A percentile compares a stretch with the other conserved stretches of the same genome.
Evolutionary conservation across 805 yeast genomes (phyloP).

Genomic region (Suhomyces sp.): DNA sequence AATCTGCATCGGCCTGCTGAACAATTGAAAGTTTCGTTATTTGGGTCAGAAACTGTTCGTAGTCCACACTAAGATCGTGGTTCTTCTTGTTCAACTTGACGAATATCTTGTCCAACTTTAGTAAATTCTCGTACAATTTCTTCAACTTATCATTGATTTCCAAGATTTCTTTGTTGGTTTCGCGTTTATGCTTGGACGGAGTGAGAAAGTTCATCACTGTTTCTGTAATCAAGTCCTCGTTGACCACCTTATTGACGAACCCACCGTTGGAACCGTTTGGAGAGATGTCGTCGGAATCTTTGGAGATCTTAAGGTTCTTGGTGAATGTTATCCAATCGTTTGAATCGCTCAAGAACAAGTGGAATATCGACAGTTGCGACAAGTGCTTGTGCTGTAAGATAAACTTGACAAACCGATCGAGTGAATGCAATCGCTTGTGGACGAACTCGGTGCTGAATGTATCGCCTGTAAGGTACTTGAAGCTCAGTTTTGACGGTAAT

Average conservation of each 20-base stretch:
- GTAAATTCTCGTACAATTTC: constrained; percentile 78
- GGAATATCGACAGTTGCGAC: constrained; percentile 65
- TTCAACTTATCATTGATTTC: constrained; percentile 75
- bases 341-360: constrained; percentile 64
- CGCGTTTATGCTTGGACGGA: constrained; percentile 60
- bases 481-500: constrained; percentile 84
- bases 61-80: constrained; percentile 69
- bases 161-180: constrained; percentile 62
- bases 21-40: constrained; percentile 62
- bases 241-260: constrained; percentile 40
- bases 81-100: constrained; percentile 69
- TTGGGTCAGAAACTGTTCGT: constrained; percentile 66
- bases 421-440: constrained; percentile 72
- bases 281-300: constrained; percentile 11
- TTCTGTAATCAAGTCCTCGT: constrained; percentile 82
- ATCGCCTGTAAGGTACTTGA: constrained; percentile 92
- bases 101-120: constrained; percentile 75
- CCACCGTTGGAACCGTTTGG: constrained; percentile 4
- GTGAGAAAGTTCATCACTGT: constrained; percentile 92
- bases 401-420: constrained; percentile 71
- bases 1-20: constrained; percentile 29
- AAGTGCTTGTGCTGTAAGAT: constrained; percentile 72
- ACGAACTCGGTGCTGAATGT: constrained; percentile 86
- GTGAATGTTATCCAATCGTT: constrained; percentile 72
- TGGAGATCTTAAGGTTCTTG: constrained; percentile 46